Base-by-base conservation (phyloP, 1,139 yeast species). In the Kodamaea alishanica region DNA sequence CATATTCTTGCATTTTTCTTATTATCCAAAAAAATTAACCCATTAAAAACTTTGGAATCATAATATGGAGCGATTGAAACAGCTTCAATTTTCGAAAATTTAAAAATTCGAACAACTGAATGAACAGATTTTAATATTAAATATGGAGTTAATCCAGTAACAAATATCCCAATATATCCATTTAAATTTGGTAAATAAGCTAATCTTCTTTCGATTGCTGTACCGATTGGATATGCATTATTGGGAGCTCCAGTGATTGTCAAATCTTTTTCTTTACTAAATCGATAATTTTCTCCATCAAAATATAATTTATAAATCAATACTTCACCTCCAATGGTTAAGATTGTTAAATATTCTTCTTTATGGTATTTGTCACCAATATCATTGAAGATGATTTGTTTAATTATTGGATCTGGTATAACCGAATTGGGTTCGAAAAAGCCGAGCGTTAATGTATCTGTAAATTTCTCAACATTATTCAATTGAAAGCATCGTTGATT, bases 271-370 rank as follows among this genome's bases (percentile, higher is more conserved):
- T 72, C 71, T 53, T 78, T 76, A 29, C 62, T 52, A 37, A 81
- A 67, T 44, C 70, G 65, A 48, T 67, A 73, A 46, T 70, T 70
- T 33, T 70, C 74, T 4, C 78, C 75, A 52, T 73, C 79, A 47
- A 68, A 69, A 42, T 67, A 77, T 31, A 81, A 63, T 50, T 79
- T 79, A 56, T 88, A 88, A 45, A 84, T 65, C 33, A 79, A 66
- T 1, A 87, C 65, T 57, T 88, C 95, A 51, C 94, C 94, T 39
- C 92, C 90, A 55, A 81, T 75, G 0, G 95, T 87, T 36, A 88
- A 65, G 6, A 87, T 67, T 0, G 89, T 71, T 44, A 89, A 58
- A 56, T 79, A 81, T 49, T 86, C 90, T 27, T 66, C 67, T 34
- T 63, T 61, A 26, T 60, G 53, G 38, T 75, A 68, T 23, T 67